Evolutionary conservation across 345 rosid genomes (phyloP).

Genomic region (Gynandropsis gynandra): DNA sequence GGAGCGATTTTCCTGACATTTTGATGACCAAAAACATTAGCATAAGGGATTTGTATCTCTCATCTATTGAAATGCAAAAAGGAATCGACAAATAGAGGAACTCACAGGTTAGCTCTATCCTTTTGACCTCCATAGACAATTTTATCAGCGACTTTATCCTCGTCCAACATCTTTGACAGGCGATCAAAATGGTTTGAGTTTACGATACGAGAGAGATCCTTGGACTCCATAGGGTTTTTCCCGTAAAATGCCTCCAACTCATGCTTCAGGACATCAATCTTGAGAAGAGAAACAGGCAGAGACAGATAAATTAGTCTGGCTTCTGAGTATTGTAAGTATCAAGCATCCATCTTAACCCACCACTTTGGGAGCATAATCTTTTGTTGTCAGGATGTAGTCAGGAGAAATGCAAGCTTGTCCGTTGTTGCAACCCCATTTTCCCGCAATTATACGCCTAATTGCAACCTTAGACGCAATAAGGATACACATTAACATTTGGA

Average conservation of each 20-base stretch:
- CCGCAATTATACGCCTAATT: slow-evolving; percentile 63
- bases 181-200: slow-evolving; percentile 50
- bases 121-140: slow-evolving; percentile 53
- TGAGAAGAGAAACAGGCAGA: slow-evolving; percentile 20
- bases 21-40: slow-evolving; percentile 2
- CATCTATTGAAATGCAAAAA: neutral
- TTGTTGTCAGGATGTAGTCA: slow-evolving; percentile 74
- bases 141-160: slow-evolving; percentile 31
- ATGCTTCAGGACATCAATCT: slow-evolving; percentile 63
- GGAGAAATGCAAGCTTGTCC: slow-evolving; percentile 94
- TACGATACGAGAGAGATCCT: slow-evolving; percentile 39
- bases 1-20: slow-evolving; percentile 65
- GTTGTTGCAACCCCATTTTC: slow-evolving; percentile 89
- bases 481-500: slow-evolving; percentile 9
- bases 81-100: slow-evolving; percentile 7
- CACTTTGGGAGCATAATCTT: slow-evolving; percentile 59
- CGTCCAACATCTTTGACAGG: slow-evolving; percentile 37
- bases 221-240: slow-evolving; percentile 38
- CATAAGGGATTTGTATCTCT: neutral
- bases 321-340: slow-evolving; percentile 9
- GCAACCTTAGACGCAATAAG: slow-evolving; percentile 48
- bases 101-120: slow-evolving; percentile 65
- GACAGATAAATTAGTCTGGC: neutral
- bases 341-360: slow-evolving; percentile 33
- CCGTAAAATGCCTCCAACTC: slow-evolving; percentile 40